phyloP scores from a whole-genome alignment of 1,139 yeast genomes.

The Zygosaccharomyces pseudobailii region DNA sequence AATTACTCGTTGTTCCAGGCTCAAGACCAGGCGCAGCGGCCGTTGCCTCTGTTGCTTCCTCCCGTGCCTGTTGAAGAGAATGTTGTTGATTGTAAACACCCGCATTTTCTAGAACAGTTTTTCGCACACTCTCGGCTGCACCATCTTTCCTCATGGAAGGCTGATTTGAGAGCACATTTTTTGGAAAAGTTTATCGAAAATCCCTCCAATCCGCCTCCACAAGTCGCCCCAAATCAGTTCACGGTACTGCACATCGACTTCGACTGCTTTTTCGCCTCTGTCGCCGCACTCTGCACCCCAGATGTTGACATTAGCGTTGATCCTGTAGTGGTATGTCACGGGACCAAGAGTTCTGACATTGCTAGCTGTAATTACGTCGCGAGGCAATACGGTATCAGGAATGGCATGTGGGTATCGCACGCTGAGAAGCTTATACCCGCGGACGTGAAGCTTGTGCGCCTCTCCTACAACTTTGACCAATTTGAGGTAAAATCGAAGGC shows the following conservation, averaged over 20 bases:
- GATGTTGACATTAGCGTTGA: slow-evolving; percentile 46
- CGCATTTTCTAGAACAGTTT: slow-evolving; percentile 65
- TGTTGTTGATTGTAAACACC: slow-evolving; percentile 60
- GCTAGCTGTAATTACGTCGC: slow-evolving; percentile 92
- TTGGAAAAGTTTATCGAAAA: slow-evolving; percentile 16
- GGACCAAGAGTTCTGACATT: slow-evolving; percentile 59
- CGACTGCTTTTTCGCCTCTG: slow-evolving; percentile 91
- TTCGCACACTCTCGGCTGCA: slow-evolving; percentile 82
- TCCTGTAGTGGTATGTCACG: slow-evolving; percentile 86
- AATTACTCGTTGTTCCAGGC: slow-evolving; percentile 51
- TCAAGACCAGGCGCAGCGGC: slow-evolving; percentile 42
- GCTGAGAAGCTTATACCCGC: slow-evolving; percentile 63
- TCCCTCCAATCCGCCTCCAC: not conserved
- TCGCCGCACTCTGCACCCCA: slow-evolving; percentile 54
- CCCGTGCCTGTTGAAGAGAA: not conserved
- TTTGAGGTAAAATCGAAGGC: slow-evolving; percentile 59
- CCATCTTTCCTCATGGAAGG: slow-evolving; percentile 83
- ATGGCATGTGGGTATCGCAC: slow-evolving; percentile 83
- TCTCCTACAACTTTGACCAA: slow-evolving; percentile 70
- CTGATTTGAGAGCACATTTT: slow-evolving; percentile 62
- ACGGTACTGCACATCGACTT: slow-evolving; percentile 78
- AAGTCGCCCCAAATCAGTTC: slow-evolving; percentile 13
- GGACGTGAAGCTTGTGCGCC: slow-evolving; percentile 40
- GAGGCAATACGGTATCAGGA: slow-evolving; percentile 62
- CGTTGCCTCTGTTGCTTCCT: not conserved